Evolutionary conservation across 2,329 filamentous ascomycete species (phyloP), one percentile per base, ranked within the genome.

Genomic region (Sporothrix variecibatus): DNA sequence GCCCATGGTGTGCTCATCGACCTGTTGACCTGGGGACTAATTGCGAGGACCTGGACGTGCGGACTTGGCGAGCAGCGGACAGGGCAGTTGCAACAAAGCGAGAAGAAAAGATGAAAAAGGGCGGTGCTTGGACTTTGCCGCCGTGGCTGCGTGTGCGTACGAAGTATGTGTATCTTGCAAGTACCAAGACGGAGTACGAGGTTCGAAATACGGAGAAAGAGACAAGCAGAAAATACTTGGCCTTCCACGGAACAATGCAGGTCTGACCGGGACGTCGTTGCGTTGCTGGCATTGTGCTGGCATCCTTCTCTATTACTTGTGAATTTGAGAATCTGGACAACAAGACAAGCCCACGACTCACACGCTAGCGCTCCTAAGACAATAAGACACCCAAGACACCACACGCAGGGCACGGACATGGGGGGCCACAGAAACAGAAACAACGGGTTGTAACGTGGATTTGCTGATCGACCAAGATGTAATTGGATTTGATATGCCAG

Each of bases 391-490:
- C 60, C 60, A 43, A 65, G 62, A 67, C 62, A 67, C 62, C n/a
- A 40, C 15, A 46, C 62, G n/a, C 62, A 67, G 62, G 62, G 62
- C 43, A 68, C 65, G 43, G 65, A 68, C 65, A 51, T 51, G 65
- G 43, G 64, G 64, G n/a, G 65, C 6, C n/a, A 51, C 62, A 67
- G 62, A 67, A 67, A 67, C 62, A 51, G 65, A 68, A 68, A 68
- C 17, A 68, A 68, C 65, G 65, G 65, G 65, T 68, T 68, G 65
- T 34, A 68, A 51, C 65, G 43, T 68, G 65, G 43, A 68, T 49
- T 67, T 67, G 43, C 43, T 68, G 65, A 68, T 68, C 65, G 62
- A 67, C 62, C 62, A 46, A 67, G 62, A 46, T 67, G 62, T 46
- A 67, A 67, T 67, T 67, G 62, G 62, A 43, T 46, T 67, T 67